A percentile compares a stretch with the other conserved stretches of the same genome.
Conservation (phyloP, 306 rosid genomes). For the Datisca glomerata region DNA sequence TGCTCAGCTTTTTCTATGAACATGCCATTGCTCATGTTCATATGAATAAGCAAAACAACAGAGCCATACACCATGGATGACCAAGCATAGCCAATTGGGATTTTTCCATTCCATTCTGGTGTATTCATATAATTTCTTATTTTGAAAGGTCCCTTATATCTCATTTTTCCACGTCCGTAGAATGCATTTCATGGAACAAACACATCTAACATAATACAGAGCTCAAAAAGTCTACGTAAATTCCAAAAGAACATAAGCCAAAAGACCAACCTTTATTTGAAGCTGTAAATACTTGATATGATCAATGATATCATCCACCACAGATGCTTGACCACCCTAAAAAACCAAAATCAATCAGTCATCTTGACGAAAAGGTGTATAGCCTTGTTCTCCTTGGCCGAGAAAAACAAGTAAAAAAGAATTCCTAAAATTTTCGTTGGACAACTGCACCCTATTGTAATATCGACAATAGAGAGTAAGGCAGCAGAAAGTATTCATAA, state of each 20-base stretch:
- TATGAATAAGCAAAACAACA: too few relatives aligned
- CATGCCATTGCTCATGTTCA: too few relatives aligned
- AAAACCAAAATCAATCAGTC: constrained; percentile 14
- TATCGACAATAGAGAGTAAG: not conserved
- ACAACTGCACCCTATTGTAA: too few relatives aligned
- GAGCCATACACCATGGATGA: too few relatives aligned
- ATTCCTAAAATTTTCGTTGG: too few relatives aligned
- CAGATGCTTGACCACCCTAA: constrained; percentile 59
- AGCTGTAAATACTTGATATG: constrained; percentile 69
- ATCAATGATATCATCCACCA: constrained; percentile 70
- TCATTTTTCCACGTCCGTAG: not conserved
- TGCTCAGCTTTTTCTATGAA: too few relatives aligned
- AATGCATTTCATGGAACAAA: not conserved
- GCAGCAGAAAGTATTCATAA: constrained; percentile 1
- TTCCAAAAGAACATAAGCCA: constrained; percentile 5
- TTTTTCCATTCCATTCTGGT: too few relatives aligned
- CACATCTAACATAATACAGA: too few relatives aligned
- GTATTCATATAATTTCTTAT: too few relatives aligned
- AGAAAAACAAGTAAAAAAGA: too few relatives aligned
- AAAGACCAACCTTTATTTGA: constrained; percentile 52
- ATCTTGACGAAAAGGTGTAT: not conserved
- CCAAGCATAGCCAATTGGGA: too few relatives aligned
- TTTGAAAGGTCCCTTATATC: not conserved
- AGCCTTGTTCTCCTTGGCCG: not conserved
- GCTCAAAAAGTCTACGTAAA: too few relatives aligned